A percentile compares a stretch with the other conserved stretches of the same genome.
These are phyloP conservation scores for Triticum aestivum DNA, from an alignment of 176 grass and related monocot species.

Conservation along the genomic window DNA sequence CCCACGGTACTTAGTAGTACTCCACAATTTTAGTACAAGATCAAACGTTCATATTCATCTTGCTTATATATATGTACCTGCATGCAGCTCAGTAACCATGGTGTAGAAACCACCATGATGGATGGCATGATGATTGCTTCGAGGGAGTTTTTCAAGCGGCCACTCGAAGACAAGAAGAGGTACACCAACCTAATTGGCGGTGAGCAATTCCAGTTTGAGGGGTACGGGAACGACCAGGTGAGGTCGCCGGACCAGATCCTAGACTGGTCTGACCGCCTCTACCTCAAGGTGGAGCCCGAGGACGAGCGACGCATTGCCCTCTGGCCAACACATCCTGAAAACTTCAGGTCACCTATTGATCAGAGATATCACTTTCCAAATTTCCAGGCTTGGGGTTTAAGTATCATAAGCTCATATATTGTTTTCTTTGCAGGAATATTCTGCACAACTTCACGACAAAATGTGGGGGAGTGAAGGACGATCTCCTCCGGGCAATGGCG, in stretches of 20 bases:
- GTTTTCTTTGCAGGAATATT: conserved; percentile 26
- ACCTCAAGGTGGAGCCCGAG: conserved; percentile 49
- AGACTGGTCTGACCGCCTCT: conserved; percentile 55
- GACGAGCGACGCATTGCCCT: conserved; percentile 23
- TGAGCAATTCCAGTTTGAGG: conserved; percentile 38
- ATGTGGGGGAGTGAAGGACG: background rate
- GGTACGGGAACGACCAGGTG: conserved; percentile 45
- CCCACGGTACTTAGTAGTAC: background rate
- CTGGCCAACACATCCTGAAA: conserved; percentile 39
- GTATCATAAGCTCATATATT: background rate
- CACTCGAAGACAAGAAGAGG: conserved; percentile 36
- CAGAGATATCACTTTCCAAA: background rate
- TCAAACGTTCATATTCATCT: background rate
- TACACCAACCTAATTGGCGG: conserved; percentile 43
- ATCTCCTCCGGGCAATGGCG: conserved; percentile 21
- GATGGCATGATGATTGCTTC: conserved; percentile 31
- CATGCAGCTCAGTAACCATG: conserved; percentile 41
- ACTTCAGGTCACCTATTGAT: conserved; percentile 36
- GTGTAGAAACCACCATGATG: conserved; percentile 33
- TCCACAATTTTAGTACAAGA: background rate
- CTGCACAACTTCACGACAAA: conserved; percentile 31
- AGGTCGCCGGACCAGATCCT: conserved; percentile 30
- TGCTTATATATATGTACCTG: background rate
- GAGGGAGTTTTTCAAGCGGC: conserved; percentile 48
- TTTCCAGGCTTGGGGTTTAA: background rate